phyloP scores from a whole-genome alignment of 208 protist genomes.

The Angomonas deanei region DNA sequence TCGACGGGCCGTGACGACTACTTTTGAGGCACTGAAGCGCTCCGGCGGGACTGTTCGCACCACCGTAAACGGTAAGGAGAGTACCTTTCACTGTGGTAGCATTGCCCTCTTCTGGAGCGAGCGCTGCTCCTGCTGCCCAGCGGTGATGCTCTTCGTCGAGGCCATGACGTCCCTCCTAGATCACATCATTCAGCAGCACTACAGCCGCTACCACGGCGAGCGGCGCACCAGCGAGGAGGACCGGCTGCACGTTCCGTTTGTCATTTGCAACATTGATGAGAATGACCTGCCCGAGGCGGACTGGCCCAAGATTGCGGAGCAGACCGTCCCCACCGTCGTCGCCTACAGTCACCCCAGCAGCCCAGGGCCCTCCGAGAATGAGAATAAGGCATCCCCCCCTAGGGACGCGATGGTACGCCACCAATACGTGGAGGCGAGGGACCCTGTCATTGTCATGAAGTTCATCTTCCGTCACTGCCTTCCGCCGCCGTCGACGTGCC shows the following conservation, averaged over 20 bases:
- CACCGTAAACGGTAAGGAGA: not conserved
- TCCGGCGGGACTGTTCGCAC: not conserved
- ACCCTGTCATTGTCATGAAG: not conserved
- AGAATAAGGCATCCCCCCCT: not conserved
- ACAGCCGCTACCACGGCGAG: slow-evolving; percentile 11
- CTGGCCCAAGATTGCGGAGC: slow-evolving; percentile 33
- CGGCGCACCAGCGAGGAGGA: not conserved
- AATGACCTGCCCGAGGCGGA: slow-evolving; percentile 44
- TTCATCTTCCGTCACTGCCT: not conserved
- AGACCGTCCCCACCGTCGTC: slow-evolving; percentile 38
- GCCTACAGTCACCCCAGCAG: slow-evolving; percentile 15
- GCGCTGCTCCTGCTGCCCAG: slow-evolving; percentile 52
- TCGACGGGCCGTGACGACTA: not conserved
- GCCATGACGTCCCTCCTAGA: slow-evolving; percentile 27
- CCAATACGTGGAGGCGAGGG: not conserved
- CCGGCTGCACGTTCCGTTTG: slow-evolving; percentile 21
- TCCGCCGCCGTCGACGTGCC: not conserved
- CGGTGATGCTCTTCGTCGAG: slow-evolving; percentile 43
- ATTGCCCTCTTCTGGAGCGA: slow-evolving; percentile 58
- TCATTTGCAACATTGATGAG: slow-evolving; percentile 60
- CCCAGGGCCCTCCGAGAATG: not conserved
- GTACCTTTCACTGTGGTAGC: slow-evolving; percentile 14
- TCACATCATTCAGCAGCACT: slow-evolving; percentile 8
- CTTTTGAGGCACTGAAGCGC: not conserved
- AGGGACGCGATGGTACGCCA: not conserved